These are phyloP conservation scores for Funneliformis geosporum DNA, from an alignment of 192 early-diverging fungal species.

Conservation along the genomic window DNA sequence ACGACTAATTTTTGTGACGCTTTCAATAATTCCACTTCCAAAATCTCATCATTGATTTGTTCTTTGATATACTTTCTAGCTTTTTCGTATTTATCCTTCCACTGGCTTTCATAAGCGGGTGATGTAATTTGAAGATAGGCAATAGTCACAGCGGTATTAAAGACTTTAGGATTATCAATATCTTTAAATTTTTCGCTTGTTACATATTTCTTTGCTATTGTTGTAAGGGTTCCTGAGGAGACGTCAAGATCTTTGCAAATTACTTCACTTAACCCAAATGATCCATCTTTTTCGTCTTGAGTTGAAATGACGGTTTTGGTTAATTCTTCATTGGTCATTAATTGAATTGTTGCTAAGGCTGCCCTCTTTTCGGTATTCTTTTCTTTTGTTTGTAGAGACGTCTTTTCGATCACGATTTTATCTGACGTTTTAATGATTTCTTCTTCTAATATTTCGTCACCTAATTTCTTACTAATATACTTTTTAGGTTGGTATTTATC, in stretches of 20 bases:
- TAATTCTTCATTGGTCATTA: not conserved
- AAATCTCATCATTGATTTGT: not conserved
- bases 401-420: not conserved
- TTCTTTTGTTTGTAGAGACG: not conserved
- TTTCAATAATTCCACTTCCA: constrained; percentile 9
- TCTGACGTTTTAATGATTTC: not conserved
- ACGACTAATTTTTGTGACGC: not conserved
- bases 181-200: not conserved
- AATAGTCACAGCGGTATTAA: not conserved
- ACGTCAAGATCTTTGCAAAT: not conserved
- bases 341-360: not conserved
- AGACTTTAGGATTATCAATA: not conserved
- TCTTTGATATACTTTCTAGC: not conserved
- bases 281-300: not conserved
- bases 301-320: not conserved
- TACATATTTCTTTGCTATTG: not conserved
- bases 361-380: not conserved
- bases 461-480: not conserved
- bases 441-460: not conserved
- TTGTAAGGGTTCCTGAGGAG: not conserved
- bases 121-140: not conserved
- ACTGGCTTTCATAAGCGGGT: not conserved
- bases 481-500: not conserved
- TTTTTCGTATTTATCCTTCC: not conserved
- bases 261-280: not conserved